phyloP scores from a whole-genome alignment of 2,329 filamentous ascomycete species.

The Epichloe sibirici region DNA sequence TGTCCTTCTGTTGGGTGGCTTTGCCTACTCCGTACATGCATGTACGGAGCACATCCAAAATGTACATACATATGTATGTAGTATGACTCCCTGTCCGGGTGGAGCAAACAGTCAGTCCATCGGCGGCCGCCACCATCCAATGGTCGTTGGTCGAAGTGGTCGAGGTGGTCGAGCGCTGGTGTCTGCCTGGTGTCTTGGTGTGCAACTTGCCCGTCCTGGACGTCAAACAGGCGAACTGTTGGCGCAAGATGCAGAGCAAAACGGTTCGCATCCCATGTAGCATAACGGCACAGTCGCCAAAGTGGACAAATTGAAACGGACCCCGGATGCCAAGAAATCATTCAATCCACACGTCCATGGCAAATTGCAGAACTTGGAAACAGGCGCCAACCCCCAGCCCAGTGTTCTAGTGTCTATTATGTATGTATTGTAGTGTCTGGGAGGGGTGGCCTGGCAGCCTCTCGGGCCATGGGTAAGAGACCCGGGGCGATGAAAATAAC shows the following conservation, averaged over 20 bases:
- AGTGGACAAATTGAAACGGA: neutral
- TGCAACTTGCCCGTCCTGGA: too few relatives aligned
- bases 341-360: neutral
- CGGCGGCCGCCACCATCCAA: neutral
- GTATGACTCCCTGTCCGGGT: conserved; percentile 2
- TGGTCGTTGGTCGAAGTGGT: neutral
- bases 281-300: neutral
- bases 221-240: neutral
- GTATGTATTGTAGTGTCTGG: too few relatives aligned
- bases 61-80: too few relatives aligned
- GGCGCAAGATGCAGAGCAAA: conserved; percentile 3
- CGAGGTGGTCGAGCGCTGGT: neutral
- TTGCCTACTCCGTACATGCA: neutral
- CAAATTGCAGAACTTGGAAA: conserved; percentile 6
- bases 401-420: neutral
- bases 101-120: too few relatives aligned
- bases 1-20: neutral
- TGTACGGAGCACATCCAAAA: too few relatives aligned
- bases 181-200: too few relatives aligned
- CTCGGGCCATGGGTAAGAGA: neutral
- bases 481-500: conserved; percentile 3
- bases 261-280: neutral
- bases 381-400: conserved; percentile 4
- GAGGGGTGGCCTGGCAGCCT: neutral
- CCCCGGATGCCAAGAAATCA: neutral